Evolutionary conservation across 805 yeast species (phyloP).

Genomic region (Cyberlindnera euphorbiae): DNA sequence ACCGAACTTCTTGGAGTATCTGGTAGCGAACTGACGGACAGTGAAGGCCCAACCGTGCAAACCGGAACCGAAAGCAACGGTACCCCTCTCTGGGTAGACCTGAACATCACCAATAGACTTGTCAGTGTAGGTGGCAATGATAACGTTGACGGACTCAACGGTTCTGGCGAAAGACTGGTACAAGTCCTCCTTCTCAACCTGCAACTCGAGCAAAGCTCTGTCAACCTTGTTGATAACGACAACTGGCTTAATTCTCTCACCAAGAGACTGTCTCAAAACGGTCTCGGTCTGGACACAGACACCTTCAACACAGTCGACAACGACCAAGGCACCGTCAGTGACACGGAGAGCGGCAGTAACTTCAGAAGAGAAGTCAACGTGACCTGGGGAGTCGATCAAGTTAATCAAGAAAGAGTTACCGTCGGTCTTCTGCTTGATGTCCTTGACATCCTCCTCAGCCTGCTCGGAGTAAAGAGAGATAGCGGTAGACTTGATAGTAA

Average conservation of each 20-base stretch:
- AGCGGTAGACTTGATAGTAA: constrained; percentile 98
- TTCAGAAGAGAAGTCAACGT: constrained; percentile 99
- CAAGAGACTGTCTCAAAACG: constrained; percentile 97
- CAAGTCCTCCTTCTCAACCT: constrained; percentile 97
- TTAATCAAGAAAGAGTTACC: constrained; percentile 95
- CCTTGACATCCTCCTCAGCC: constrained; percentile 82
- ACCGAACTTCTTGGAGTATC: constrained; percentile 99
- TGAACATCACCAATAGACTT: constrained; percentile 89
- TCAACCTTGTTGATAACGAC: constrained; percentile 98
- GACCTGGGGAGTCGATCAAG: constrained; percentile 99
- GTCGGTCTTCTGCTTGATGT: constrained; percentile 74
- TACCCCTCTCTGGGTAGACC: constrained; percentile 98
- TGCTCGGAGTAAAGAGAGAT: constrained; percentile 91
- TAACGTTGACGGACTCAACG: constrained; percentile 98
- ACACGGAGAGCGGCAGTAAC: constrained; percentile 99
- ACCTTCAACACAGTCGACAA: constrained; percentile 99
- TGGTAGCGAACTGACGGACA: constrained; percentile 95
- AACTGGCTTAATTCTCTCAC: constrained; percentile 99
- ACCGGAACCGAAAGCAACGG: constrained; percentile 99
- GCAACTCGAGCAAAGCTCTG: constrained; percentile 98
- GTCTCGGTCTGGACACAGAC: constrained; percentile 99
- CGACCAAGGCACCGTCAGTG: constrained; percentile 99
- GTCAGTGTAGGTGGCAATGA: constrained; percentile 93
- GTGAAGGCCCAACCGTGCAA: constrained; percentile 99
- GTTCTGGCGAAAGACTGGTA: constrained; percentile 98